Evolutionary conservation across 306 rosid species (phyloP).

Genomic region (Quillaja saponaria): DNA sequence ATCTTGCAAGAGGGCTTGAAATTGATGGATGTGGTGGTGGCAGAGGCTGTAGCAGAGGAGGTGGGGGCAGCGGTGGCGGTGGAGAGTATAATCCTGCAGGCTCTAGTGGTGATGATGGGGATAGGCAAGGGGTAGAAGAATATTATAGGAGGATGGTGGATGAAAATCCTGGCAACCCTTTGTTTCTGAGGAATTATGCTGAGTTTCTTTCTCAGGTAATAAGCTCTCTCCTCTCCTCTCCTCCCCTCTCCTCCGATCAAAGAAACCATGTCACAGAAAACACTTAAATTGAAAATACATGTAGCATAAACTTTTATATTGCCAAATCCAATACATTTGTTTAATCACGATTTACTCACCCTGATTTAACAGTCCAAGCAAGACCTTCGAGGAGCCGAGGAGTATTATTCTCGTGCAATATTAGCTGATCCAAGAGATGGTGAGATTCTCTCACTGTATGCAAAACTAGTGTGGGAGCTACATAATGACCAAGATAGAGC

Average conservation of each 20-base stretch:
- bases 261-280: no score
- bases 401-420: constrained; percentile 76
- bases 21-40: constrained; percentile 43
- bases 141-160: constrained; percentile 67
- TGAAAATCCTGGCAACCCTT: constrained; percentile 75
- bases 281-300: background rate
- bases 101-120: constrained; percentile 47
- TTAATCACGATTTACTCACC: no score
- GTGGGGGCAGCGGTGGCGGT: constrained; percentile 31
- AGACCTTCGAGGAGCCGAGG: constrained; percentile 58
- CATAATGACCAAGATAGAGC: constrained; percentile 73
- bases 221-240: background rate
- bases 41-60: constrained; percentile 41
- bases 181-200: constrained; percentile 86
- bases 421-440: constrained; percentile 79
- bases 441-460: constrained; percentile 69
- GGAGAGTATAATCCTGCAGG: constrained; percentile 37
- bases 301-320: no score
- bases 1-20: constrained; percentile 60
- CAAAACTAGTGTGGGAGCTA: constrained; percentile 74
- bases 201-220: constrained; percentile 63
- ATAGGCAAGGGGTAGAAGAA: constrained; percentile 54
- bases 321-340: no score
- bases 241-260: no score
- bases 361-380: constrained; percentile 51